phyloP scores from a whole-genome alignment of 495 filamentous ascomycete genomes.

The Lasiosphaeria hispida region DNA sequence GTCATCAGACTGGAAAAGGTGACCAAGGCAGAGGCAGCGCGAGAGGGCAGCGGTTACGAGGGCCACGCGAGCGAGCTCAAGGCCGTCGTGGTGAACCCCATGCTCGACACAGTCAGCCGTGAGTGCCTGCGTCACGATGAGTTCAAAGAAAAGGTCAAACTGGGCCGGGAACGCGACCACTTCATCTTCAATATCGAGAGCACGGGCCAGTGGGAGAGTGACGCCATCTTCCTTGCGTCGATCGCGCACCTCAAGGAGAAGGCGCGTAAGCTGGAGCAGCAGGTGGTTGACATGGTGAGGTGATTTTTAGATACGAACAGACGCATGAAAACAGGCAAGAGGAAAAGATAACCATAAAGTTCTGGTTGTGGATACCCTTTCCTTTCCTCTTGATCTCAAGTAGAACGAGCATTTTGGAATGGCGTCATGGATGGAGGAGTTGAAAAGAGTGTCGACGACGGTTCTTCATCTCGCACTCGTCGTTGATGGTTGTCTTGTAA shows the following conservation, averaged over 20 bases:
- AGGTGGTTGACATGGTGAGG: slow-evolving; percentile 49
- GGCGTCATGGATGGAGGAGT: slow-evolving; percentile 26
- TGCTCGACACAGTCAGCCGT: slow-evolving; percentile 87
- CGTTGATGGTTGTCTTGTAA: too few relatives aligned
- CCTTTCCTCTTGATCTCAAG: slow-evolving; percentile 11
- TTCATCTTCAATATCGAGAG: slow-evolving; percentile 97
- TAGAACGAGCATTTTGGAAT: slow-evolving; percentile 20
- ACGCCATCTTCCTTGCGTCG: slow-evolving; percentile 84
- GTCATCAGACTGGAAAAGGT: slow-evolving; percentile 80
- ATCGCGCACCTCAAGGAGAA: slow-evolving; percentile 83
- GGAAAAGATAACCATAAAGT: not conserved
- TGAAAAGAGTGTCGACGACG: too few relatives aligned
- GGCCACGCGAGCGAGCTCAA: slow-evolving; percentile 72
- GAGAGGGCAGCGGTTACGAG: slow-evolving; percentile 63
- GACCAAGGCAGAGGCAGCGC: slow-evolving; percentile 60
- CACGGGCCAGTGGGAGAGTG: slow-evolving; percentile 87
- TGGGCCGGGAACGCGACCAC: slow-evolving; percentile 86
- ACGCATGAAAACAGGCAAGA: not conserved
- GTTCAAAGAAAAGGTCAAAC: slow-evolving; percentile 91
- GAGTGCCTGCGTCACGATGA: slow-evolving; percentile 90
- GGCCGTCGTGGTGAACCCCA: slow-evolving; percentile 80
- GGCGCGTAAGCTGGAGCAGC: slow-evolving; percentile 41
- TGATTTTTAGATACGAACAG: slow-evolving; percentile 10
- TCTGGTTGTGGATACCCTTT: slow-evolving; percentile 15
- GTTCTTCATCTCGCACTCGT: too few relatives aligned